A percentile compares a stretch with the other conserved stretches of the same genome.
These are phyloP conservation scores for Aspergillus costaricaensis DNA, from an alignment of 2,329 filamentous ascomycete genomes.

Conservation along the genomic window DNA sequence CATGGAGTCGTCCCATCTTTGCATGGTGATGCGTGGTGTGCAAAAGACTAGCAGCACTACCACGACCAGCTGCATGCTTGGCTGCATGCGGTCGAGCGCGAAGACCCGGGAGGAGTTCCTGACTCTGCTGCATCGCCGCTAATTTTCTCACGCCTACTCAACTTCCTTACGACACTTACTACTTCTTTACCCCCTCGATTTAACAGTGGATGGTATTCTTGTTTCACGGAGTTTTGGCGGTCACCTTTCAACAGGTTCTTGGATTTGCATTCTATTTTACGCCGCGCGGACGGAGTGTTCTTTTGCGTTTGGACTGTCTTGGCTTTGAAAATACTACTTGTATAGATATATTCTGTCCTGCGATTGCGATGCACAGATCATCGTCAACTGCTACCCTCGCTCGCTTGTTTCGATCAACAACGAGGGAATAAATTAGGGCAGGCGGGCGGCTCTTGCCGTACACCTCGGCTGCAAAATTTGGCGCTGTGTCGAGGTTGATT, in stretches of 20 bases:
- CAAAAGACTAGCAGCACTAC: slow-evolving; percentile 85
- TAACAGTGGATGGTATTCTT: slow-evolving; percentile 30
- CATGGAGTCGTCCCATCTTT: slow-evolving; percentile 94
- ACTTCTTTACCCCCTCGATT: slow-evolving; percentile 22
- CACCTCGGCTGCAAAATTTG: background rate
- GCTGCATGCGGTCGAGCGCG: slow-evolving; percentile 86
- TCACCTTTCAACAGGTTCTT: slow-evolving; percentile 46
- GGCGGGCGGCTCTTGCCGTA: background rate
- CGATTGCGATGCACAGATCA: background rate
- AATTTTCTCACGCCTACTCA: slow-evolving; percentile 18
- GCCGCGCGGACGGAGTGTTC: background rate
- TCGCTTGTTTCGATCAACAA: background rate
- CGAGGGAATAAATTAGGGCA: background rate
- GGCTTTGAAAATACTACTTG: slow-evolving; percentile 6
- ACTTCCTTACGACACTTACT: slow-evolving; percentile 19
- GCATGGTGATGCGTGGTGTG: slow-evolving; percentile 99
- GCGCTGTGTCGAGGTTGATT: slow-evolving; percentile 1
- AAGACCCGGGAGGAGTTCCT: slow-evolving; percentile 97
- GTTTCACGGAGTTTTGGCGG: slow-evolving; percentile 39
- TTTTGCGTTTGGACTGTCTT: slow-evolving; percentile 1
- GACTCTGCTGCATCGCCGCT: slow-evolving; percentile 68
- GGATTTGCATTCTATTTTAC: slow-evolving; percentile 24
- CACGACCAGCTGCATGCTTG: slow-evolving; percentile 96
- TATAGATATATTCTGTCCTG: slow-evolving; percentile 4
- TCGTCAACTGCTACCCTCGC: background rate